Base-by-base conservation (phyloP, 2,329 filamentous ascomycete genomes). In the Furcasterigmium furcatum region DNA sequence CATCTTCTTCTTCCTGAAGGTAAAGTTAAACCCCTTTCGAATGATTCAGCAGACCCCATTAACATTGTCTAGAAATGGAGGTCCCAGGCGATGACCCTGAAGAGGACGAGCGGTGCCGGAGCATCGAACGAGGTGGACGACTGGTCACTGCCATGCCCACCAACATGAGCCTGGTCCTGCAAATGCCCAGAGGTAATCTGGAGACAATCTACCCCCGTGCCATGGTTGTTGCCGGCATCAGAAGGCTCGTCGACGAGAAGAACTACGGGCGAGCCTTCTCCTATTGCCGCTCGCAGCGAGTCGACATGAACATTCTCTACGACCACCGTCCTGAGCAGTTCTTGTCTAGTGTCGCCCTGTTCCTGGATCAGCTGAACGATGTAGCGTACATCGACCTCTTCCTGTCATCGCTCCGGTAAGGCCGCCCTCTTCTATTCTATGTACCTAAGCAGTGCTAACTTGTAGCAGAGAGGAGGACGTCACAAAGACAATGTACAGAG, bases 221-320 rank as follows among this genome's bases (percentile, higher is more conserved):
- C 13, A 85, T 99, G 68, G 92, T 99, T 1, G 74, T 99, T 41
- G 90, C 91, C 2, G 91, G 91, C 21, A 95, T 99, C 46, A 82
- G 94, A 40, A 80, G 81, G 41, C 82, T 87, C 43, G 88, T 99
- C 43, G 86, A 91, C 44, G 73, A 79, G 25, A 88, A 87, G 62
- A 82, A 94, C 56, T 99, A 96, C 59, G 81, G 79, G 41, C 82
- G 80, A 43, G 94, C 94, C 1, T 99, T 96, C 61, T 73, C 87
- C 19, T 85, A 90, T 51, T 97, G 94, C 62, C 84, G 94, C 42
- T 92, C 85, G 19, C 95, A 99, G 62, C 82, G 95, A 55, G 94
- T 99, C 1, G 94, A 99, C 59, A 91, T 97, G 87, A 99, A 99
- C 59, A 92, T 99, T 50, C 73, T 99, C 3, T 92, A 95, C 59